phyloP scores from a whole-genome alignment of 2,329 filamentous ascomycete species.

The Helotiales sp. region DNA sequence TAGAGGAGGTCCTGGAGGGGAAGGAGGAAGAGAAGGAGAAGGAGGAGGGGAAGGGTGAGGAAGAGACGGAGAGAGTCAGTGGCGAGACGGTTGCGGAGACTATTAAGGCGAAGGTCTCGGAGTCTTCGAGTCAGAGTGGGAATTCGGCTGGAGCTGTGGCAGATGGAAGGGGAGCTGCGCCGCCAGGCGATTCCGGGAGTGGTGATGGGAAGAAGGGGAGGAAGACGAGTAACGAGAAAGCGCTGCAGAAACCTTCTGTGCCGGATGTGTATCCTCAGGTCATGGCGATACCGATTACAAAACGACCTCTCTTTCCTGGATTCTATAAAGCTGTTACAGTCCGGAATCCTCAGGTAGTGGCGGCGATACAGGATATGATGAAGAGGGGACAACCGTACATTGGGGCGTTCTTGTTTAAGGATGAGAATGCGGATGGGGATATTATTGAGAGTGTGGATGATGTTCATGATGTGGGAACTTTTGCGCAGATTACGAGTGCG shows the following conservation, averaged over 20 bases:
- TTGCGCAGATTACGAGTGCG: constrained; percentile 95
- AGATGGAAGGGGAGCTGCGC: constrained; percentile 31
- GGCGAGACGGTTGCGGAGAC: constrained; percentile 45
- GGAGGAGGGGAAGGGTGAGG: constrained; percentile 36
- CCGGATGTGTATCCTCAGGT: constrained; percentile 97
- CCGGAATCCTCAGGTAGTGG: constrained; percentile 85
- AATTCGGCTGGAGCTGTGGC: constrained; percentile 24
- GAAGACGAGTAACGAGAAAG: constrained; percentile 67
- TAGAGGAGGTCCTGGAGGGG: constrained; percentile 43
- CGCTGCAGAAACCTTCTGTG: constrained; percentile 82
- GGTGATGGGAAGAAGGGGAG: constrained; percentile 70
- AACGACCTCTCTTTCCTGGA: constrained; percentile 90
- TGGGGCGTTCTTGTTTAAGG: constrained; percentile 94
- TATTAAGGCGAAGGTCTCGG: constrained; percentile 30
- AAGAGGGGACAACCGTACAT: constrained; percentile 97
- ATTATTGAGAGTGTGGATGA: constrained; percentile 88
- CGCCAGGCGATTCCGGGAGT: constrained; percentile 31
- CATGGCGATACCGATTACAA: constrained; percentile 93
- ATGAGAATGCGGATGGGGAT: constrained; percentile 91
- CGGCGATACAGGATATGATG: constrained; percentile 93
- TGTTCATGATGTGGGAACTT: constrained; percentile 94
- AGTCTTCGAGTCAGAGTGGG: constrained; percentile 23
- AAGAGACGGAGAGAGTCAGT: constrained; percentile 38
- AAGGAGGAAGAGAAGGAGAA: constrained; percentile 39
- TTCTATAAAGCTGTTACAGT: constrained; percentile 99